phyloP scores from a whole-genome alignment of 2,329 filamentous ascomycete genomes.

The Amphichorda felina region DNA sequence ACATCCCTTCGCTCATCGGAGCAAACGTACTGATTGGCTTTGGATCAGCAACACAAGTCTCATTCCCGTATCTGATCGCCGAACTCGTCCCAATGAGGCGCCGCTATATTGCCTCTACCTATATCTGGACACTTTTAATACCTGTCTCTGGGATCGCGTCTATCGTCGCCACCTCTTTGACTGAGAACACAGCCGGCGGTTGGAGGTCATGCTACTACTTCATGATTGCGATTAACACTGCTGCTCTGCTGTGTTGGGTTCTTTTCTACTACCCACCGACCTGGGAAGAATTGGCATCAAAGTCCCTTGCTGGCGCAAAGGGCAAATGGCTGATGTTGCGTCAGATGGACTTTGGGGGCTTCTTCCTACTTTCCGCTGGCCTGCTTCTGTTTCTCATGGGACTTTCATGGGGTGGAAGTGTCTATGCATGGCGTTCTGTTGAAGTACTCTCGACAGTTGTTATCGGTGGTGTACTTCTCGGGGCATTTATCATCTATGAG shows the following conservation, averaged over 20 bases:
- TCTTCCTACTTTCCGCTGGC: conserved; percentile 32
- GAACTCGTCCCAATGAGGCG: conserved; percentile 10
- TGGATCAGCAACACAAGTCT: conserved; percentile 6
- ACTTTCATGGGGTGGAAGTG: conserved; percentile 30
- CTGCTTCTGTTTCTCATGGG: conserved; percentile 34
- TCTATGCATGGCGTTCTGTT: conserved; percentile 26
- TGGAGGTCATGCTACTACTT: conserved; percentile 9
- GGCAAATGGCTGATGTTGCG: conserved; percentile 1
- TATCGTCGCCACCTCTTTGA: conserved; percentile 7
- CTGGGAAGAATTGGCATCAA: too few relatives aligned
- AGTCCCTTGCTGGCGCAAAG: conserved; percentile 5
- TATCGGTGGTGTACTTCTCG: conserved; percentile 7
- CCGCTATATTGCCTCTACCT: conserved; percentile 7
- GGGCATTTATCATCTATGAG: conserved; percentile 10
- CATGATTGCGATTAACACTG: conserved; percentile 7
- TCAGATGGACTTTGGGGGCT: conserved; percentile 21
- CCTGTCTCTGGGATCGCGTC: conserved; percentile 7
- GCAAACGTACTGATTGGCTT: conserved; percentile 8
- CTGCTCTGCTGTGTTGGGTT: conserved; percentile 4
- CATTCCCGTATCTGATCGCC: conserved; percentile 9
- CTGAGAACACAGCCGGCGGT: conserved; percentile 5
- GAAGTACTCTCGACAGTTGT: conserved; percentile 7
- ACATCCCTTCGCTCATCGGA: conserved; percentile 6
- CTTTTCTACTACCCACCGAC: conserved; percentile 9
- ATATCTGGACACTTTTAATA: conserved; percentile 7